Evolutionary conservation across 306 rosid species (phyloP).

Genomic region (Pyrus pyrifolia): DNA sequence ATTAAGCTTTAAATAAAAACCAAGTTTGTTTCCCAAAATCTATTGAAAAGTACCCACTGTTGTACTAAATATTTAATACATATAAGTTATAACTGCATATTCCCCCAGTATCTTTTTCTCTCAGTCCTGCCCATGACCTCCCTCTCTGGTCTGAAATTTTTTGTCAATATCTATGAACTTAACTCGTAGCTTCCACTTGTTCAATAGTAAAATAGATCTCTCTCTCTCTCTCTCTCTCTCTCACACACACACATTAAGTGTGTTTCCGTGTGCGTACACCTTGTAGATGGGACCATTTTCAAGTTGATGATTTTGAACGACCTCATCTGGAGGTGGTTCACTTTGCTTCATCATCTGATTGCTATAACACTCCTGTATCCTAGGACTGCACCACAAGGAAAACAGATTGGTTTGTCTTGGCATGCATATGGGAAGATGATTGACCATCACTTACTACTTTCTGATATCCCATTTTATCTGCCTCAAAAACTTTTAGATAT

Average conservation of each 20-base stretch:
- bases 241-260: not conserved
- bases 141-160: not conserved
- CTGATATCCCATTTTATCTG: not conserved
- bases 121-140: not conserved
- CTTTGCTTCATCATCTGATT: not conserved
- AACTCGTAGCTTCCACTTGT: not conserved
- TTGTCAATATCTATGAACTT: not conserved
- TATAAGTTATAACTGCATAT: not conserved
- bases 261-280: not conserved
- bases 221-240: too few relatives aligned
- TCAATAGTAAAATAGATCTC: too few relatives aligned
- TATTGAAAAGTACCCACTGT: not conserved
- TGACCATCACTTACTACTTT: not conserved
- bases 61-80: not conserved
- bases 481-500: not conserved
- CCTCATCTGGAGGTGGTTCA: not conserved
- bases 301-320: not conserved
- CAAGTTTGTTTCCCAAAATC: not conserved
- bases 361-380: not conserved
- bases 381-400: too few relatives aligned
- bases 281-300: not conserved
- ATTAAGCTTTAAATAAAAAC: not conserved
- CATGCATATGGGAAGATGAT: not conserved
- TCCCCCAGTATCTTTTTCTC: not conserved
- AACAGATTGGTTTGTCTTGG: not conserved